Base-by-base conservation (phyloP, 176 grass and related monocot genomes). In the Aegilops umbellulata region DNA sequence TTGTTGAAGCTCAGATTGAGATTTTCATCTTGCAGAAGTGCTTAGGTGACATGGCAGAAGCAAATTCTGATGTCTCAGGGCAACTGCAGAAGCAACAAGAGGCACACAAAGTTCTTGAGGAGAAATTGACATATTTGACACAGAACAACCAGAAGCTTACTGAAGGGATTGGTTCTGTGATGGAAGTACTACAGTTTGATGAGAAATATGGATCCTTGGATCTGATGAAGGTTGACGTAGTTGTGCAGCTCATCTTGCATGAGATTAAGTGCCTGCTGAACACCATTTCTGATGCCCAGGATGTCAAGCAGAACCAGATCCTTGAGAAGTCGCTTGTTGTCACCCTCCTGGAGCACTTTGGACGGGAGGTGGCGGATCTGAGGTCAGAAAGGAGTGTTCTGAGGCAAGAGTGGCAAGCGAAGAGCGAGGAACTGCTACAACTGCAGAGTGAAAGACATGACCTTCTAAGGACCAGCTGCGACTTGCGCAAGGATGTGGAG, bases 301-400 rank as follows among this genome's bases (percentile, higher is more conserved):
- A 96, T 68, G 94, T 94, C 41, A 96, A 92, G 75, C 89, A 96
- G 78, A 92, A 86, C 82, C 92, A 92, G 62, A 84, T 93, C 64
- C 92, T 96, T 11, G 97, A 99, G 87, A 99, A 99, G 80, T 94
- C 97, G 4, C 83, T 99, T 74, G 86, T 98, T 60, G 87, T 96
- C 46, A 96, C 92, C 3, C 94, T 99, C 87, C 85, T 99, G 6
- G 90, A 99, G 82, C 97, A 99, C 67, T 99, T 96, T 85, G 94
- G 90, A 69, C 68, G 84, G n/a, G 92, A 96, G 82, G 92, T 99
- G 51, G 83, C 88, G 5, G 97, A 99, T 74, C 82, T 99, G 53
- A 92, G 94, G 82, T 86, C 92, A 42, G 97, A 96, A 87, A 91
- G 88, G 81, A 87, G 72, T 80, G 69, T 61, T 82, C 71, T 96